A percentile compares a stretch with the other conserved stretches of the same genome.
Evolutionary conservation across 2,329 filamentous ascomycete genomes (phyloP).

Genomic region (Hortaea werneckii): DNA sequence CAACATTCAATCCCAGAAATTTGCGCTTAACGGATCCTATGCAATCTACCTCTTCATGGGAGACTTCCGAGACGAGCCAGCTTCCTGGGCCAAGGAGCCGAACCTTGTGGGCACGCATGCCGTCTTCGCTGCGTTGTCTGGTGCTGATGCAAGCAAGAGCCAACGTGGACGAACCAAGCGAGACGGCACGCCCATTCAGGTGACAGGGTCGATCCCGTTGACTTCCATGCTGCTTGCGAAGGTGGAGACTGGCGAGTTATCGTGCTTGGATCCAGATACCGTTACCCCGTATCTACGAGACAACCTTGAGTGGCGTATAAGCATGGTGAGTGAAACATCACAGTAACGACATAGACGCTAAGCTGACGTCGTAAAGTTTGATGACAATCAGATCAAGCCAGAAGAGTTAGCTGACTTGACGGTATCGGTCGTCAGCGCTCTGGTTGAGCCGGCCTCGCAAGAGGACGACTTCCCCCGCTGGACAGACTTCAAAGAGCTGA

Average conservation of each 20-base stretch:
- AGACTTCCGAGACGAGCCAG: constrained; percentile 34
- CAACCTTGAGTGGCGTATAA: constrained; percentile 27
- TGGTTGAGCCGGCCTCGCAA: constrained; percentile 27
- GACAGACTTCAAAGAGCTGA: constrained; percentile 20
- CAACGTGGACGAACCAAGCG: constrained; percentile 3
- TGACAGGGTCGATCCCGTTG: constrained; percentile 36
- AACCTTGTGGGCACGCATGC: constrained; percentile 55
- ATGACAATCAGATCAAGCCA: constrained; percentile 25
- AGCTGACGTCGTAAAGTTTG: constrained; percentile 20
- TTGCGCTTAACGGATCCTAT: constrained; percentile 52
- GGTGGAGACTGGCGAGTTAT: constrained; percentile 24
- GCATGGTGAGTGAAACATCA: constrained; percentile 15
- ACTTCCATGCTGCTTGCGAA: constrained; percentile 32
- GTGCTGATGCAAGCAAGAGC: constrained; percentile 5
- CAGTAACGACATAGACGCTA: background rate
- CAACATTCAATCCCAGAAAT: constrained; percentile 53
- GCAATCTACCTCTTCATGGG: constrained; percentile 61
- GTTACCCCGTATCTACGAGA: constrained; percentile 22
- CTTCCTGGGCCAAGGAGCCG: constrained; percentile 41
- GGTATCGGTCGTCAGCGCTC: constrained; percentile 30
- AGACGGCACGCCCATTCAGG: constrained; percentile 13
- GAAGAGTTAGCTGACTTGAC: constrained; percentile 28
- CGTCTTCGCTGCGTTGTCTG: constrained; percentile 28
- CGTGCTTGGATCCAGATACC: constrained; percentile 14
- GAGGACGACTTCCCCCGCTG: constrained; percentile 28